Evolutionary conservation across 176 grass and related monocot species (phyloP).

Genomic region (Ensete ventricosum): DNA sequence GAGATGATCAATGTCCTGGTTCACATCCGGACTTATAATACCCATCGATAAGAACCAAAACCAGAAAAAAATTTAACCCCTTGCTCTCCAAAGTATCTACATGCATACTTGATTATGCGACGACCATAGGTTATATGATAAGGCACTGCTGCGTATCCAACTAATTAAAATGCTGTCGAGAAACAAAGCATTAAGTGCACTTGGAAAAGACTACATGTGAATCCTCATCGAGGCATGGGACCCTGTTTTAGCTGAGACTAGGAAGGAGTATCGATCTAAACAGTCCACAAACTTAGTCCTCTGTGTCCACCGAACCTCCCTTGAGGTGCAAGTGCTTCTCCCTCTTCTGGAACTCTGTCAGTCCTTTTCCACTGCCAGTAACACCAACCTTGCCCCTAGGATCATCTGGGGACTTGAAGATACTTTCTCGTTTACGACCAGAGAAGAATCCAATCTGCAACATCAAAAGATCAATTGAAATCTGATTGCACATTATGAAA

Average conservation of each 20-base stretch:
- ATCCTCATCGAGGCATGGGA: not conserved
- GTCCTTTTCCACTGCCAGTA: constrained; percentile 86
- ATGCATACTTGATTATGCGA: no score
- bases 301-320: constrained; percentile 40
- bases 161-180: not conserved
- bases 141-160: no score
- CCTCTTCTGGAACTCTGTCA: constrained; percentile 94
- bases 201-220: not conserved
- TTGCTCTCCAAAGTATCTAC: no score
- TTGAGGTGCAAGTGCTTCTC: constrained; percentile 96
- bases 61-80: no score
- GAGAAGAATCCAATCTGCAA: constrained; percentile 90
- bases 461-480: not conserved
- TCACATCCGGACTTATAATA: no score
- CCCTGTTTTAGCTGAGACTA: not conserved
- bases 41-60: no score
- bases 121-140: no score
- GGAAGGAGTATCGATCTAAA: not conserved
- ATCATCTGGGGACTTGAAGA: constrained; percentile 98
- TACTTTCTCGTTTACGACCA: constrained; percentile 86
- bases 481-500: not conserved
- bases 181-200: not conserved
- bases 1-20: no score
- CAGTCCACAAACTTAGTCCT: constrained; percentile 25
- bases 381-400: constrained; percentile 92